Evolutionary conservation across 208 protist genomes (phyloP).

Genomic region (Porcisia hertigi): DNA sequence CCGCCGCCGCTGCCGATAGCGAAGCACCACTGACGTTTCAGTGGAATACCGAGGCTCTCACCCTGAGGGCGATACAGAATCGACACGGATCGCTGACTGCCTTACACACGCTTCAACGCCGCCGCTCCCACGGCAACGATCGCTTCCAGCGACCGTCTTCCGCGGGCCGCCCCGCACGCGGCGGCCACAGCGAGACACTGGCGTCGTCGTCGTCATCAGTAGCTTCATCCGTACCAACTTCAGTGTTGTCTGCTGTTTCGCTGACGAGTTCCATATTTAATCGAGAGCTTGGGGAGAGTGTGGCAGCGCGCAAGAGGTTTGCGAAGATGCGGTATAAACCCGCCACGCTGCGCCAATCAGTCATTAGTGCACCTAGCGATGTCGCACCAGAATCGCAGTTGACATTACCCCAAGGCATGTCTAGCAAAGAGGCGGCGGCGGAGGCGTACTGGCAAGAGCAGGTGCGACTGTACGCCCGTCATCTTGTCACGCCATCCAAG

Average conservation of each 20-base stretch:
- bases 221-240: slow-evolving; percentile 15
- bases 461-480: slow-evolving; percentile 24
- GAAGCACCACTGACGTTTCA: neutral
- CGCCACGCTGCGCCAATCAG: neutral
- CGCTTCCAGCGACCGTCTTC: neutral
- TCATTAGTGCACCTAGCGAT: neutral
- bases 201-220: neutral
- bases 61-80: slow-evolving; percentile 8
- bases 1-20: neutral
- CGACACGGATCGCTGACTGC: slow-evolving; percentile 21
- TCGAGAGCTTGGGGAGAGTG: slow-evolving; percentile 22
- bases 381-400: neutral
- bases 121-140: neutral
- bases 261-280: slow-evolving; percentile 28
- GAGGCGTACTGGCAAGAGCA: slow-evolving; percentile 24
- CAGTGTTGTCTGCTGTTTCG: slow-evolving; percentile 18
- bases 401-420: neutral
- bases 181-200: neutral
- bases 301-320: slow-evolving; percentile 7
- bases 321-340: neutral
- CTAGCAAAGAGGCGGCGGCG: neutral
- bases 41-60: slow-evolving; percentile 18
- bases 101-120: slow-evolving; percentile 1
- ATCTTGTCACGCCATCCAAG: slow-evolving; percentile 5
- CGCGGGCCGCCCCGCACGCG: neutral